Base-by-base conservation (phyloP, 495 filamentous ascomycete genomes). In the Lindgomyces ingoldianus region DNA sequence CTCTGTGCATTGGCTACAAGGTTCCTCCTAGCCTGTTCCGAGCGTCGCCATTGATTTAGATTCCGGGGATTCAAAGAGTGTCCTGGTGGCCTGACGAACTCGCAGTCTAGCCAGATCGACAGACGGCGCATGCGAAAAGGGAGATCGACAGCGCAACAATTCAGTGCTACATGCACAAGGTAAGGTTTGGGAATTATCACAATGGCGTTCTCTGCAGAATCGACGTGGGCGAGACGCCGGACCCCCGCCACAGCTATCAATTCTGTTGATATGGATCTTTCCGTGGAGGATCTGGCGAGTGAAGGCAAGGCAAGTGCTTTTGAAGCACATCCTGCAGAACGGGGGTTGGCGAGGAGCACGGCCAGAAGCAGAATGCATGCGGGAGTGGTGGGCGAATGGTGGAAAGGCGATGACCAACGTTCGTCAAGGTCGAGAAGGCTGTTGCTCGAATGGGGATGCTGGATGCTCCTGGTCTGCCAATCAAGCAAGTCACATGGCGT, bases 331-430 rank as follows among this genome's bases (percentile, higher is more conserved):
- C 24, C 49, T 30, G 49, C 49, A 22, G 16, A 27, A 30, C 49
- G 49, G 49, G 49, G 49, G 49, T 52, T 52, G 49, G 49, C 49
- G 49, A 52, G 49, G 4, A 52, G 49, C 8, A 52, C 30, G 46
- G 22, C 46, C 46, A 27, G 4, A 29, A 30, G 49, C 49, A 33
- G 49, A 14, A 49, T n/a, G 46, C 11, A 22, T 21, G 46, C 21
- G 46, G 2, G 19, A 12, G 46, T 12, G n/a, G 46, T 22, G 18
- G 22, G 49, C 49, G 22, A 52, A 52, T 52, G 22, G 16, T 4
- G 24, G 2, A 21, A 16, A 19, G 49, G 16, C 29, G 4, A 10
- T 27, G 18, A 33, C 49, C 22, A 19, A 52, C 18, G 26, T 25
- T 29, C 26, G 27, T 25, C 46, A 24, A 49, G 18, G 26, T 19